Conservation (phyloP, 371 early-diverging fungal species). For the Mucor irregularis region DNA sequence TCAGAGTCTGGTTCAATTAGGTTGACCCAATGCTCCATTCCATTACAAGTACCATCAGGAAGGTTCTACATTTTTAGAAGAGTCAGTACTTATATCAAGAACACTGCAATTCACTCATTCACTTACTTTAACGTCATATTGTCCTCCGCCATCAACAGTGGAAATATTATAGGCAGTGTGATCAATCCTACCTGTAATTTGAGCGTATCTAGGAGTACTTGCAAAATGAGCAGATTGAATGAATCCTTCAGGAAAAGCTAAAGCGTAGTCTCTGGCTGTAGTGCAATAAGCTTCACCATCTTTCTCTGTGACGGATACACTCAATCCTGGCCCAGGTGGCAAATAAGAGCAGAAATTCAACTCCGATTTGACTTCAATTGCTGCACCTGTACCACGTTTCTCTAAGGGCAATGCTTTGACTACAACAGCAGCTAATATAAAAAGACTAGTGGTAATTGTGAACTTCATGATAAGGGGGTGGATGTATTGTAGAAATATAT, state of each 20-base stretch:
- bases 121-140: slow-evolving; percentile 49
- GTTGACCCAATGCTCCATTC: slow-evolving; percentile 41
- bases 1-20: slow-evolving; percentile 38
- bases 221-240: slow-evolving; percentile 43
- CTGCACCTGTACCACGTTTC: slow-evolving; percentile 13
- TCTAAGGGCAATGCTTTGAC: neutral
- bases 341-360: slow-evolving; percentile 44
- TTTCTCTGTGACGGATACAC: slow-evolving; percentile 43
- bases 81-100: neutral
- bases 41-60: slow-evolving; percentile 33
- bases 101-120: no score
- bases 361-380: slow-evolving; percentile 28
- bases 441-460: neutral
- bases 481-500: neutral
- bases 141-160: slow-evolving; percentile 52
- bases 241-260: slow-evolving; percentile 44
- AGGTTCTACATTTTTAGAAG: slow-evolving; percentile 6
- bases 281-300: slow-evolving; percentile 36
- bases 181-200: slow-evolving; percentile 54
- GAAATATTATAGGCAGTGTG: slow-evolving; percentile 36
- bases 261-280: slow-evolving; percentile 19
- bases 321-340: slow-evolving; percentile 38
- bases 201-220: slow-evolving; percentile 36
- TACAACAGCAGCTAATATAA: no score
- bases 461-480: neutral